Evolutionary conservation across 257 asterid genomes (phyloP).

Genomic region (Misopates orontium): DNA sequence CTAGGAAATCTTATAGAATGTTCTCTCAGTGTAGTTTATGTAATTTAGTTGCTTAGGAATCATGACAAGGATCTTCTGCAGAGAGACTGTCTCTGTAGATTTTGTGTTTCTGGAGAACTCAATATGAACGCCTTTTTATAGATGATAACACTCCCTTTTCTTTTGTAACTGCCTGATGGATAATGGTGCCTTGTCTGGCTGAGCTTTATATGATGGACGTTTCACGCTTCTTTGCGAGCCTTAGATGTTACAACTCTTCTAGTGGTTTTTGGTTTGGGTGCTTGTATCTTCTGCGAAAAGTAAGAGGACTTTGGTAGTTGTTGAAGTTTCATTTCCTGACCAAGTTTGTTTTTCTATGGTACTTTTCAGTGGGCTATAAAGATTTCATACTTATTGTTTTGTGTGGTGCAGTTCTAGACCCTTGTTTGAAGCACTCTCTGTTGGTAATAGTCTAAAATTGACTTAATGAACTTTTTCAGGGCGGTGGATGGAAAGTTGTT

Average conservation of each 20-base stretch:
- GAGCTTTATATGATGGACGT: not conserved
- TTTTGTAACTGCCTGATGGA: not conserved
- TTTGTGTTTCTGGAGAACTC: not conserved
- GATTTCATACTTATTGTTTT: slow-evolving; percentile 14
- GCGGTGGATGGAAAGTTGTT: slow-evolving; percentile 98
- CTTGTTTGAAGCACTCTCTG: slow-evolving; percentile 15
- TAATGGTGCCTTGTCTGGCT: not conserved
- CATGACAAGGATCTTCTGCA: not conserved
- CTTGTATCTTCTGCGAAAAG: not conserved
- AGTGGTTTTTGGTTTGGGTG: not conserved
- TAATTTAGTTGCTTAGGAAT: not conserved
- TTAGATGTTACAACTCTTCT: not conserved
- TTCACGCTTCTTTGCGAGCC: not conserved
- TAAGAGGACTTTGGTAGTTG: too few relatives aligned
- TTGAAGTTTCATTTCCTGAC: too few relatives aligned
- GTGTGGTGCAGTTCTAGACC: not conserved
- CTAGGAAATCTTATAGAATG: too few relatives aligned
- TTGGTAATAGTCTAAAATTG: slow-evolving; percentile 18
- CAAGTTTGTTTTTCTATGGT: too few relatives aligned
- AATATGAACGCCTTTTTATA: not conserved
- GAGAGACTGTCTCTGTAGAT: not conserved
- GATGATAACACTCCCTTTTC: not conserved
- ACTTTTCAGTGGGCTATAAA: too few relatives aligned
- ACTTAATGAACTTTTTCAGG: slow-evolving; percentile 47
- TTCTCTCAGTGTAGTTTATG: not conserved